phyloP scores from a whole-genome alignment of 2,329 filamentous ascomycete species.

The Metarhizium guizhouense region DNA sequence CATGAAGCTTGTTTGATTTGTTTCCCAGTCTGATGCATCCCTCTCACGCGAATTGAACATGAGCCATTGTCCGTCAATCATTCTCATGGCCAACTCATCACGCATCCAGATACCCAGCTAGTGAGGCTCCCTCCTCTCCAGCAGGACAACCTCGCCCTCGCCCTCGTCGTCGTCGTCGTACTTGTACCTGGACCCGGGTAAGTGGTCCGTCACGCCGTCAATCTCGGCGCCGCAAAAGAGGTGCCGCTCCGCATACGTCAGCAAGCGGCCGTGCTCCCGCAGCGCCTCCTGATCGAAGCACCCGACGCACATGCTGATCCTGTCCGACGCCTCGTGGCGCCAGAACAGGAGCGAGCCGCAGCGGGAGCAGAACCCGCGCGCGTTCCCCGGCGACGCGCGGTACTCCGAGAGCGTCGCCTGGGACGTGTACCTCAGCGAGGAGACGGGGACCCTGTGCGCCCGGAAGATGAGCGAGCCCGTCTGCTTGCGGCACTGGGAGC shows the following conservation, averaged over 20 bases:
- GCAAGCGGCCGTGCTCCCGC: constrained; percentile 25
- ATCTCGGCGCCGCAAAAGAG: constrained; percentile 37
- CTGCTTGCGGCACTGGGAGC: constrained; percentile 45
- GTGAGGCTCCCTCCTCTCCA: neutral
- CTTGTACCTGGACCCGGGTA: constrained; percentile 19
- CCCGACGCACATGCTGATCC: constrained; percentile 30
- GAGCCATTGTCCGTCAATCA: neutral
- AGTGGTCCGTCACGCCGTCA: constrained; percentile 36
- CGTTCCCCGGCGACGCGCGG: constrained; percentile 27
- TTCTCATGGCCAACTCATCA: too few relatives aligned
- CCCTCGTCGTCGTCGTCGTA: constrained; percentile 7
- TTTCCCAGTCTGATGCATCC: too few relatives aligned
- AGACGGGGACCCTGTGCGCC: constrained; percentile 27
- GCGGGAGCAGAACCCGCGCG: constrained; percentile 37
- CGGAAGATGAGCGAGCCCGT: constrained; percentile 37
- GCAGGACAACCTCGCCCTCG: constrained; percentile 13
- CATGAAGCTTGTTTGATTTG: too few relatives aligned
- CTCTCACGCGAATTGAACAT: too few relatives aligned
- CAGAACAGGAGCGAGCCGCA: constrained; percentile 40
- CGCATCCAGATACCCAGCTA: too few relatives aligned
- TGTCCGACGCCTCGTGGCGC: constrained; percentile 22
- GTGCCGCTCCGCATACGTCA: constrained; percentile 30
- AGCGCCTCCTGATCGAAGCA: constrained; percentile 36
- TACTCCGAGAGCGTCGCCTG: constrained; percentile 27
- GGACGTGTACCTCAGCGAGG: constrained; percentile 14